phyloP scores from a whole-genome alignment of 768 basidiomycete species.

The Piloderma croceum region DNA sequence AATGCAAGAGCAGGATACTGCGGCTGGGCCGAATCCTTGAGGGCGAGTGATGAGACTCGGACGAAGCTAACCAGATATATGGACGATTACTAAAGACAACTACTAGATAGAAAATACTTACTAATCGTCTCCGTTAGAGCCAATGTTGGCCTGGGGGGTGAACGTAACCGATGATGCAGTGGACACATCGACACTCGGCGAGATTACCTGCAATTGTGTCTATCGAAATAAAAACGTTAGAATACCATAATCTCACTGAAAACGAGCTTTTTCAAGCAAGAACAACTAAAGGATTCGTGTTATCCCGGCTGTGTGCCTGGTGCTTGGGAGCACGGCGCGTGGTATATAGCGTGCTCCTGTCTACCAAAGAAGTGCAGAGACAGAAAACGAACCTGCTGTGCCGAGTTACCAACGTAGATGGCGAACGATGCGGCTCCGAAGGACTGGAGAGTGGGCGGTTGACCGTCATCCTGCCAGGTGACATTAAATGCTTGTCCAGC shows the following conservation, averaged over 20 bases:
- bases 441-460: conserved; percentile 38
- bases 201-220: conserved; percentile 55
- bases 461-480: conserved; percentile 54
- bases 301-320: not conserved
- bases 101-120: conserved; percentile 23
- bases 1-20: conserved; percentile 64
- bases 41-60: conserved; percentile 56
- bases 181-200: conserved; percentile 46
- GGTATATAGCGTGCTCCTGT: too few relatives aligned
- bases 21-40: conserved; percentile 47
- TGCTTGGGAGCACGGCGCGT: not conserved
- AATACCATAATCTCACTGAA: not conserved
- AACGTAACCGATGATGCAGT: conserved; percentile 41
- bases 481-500: conserved; percentile 48
- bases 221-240: conserved; percentile 17
- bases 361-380: not conserved
- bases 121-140: conserved; percentile 54
- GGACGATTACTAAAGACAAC: not conserved
- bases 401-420: conserved; percentile 59
- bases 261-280: not conserved
- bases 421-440: conserved; percentile 50
- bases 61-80: conserved; percentile 53
- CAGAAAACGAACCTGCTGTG: conserved; percentile 46
- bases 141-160: conserved; percentile 46
- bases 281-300: not conserved